A percentile compares a stretch with the other conserved stretches of the same genome.
phyloP scores from a whole-genome alignment of 179 eudicot genomes.

The Beta corolliflora region DNA sequence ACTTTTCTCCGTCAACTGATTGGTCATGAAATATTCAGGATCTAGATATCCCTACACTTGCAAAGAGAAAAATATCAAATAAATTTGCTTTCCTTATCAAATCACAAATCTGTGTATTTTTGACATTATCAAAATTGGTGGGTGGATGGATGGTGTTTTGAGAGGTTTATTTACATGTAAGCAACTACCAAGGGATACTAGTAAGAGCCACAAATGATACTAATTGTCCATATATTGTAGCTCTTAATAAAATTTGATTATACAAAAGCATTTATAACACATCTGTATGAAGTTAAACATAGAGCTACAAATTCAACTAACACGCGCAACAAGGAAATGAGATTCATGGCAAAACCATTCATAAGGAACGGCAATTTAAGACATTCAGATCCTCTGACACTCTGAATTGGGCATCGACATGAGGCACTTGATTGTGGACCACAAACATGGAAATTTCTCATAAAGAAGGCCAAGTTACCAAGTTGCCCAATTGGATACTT shows the following conservation, averaged over 20 bases:
- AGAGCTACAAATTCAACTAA: neutral
- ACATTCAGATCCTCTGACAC: no score
- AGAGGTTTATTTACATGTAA: neutral
- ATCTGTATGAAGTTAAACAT: neutral
- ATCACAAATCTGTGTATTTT: neutral
- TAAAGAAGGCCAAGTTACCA: no score
- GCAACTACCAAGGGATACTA: no score
- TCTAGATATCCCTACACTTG: conserved; percentile 50
- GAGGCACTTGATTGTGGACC: no score
- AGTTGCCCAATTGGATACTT: no score
- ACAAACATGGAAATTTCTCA: no score
- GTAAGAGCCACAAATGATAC: neutral
- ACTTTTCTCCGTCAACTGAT: conserved; percentile 52
- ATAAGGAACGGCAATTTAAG: neutral
- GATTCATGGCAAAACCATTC: neutral
- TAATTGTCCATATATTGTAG: neutral
- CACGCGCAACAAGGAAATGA: neutral
- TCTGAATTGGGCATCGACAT: no score
- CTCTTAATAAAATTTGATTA: neutral
- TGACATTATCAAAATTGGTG: neutral
- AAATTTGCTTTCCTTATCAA: neutral
- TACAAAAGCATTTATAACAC: neutral
- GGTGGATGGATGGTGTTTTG: neutral
- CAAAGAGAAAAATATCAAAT: neutral
- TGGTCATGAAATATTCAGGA: conserved; percentile 53